Percentiles rank a stretch among this genome's conserved stretches.
Conservation (phyloP, 306 rosid species). For the Cicer judaicum region DNA sequence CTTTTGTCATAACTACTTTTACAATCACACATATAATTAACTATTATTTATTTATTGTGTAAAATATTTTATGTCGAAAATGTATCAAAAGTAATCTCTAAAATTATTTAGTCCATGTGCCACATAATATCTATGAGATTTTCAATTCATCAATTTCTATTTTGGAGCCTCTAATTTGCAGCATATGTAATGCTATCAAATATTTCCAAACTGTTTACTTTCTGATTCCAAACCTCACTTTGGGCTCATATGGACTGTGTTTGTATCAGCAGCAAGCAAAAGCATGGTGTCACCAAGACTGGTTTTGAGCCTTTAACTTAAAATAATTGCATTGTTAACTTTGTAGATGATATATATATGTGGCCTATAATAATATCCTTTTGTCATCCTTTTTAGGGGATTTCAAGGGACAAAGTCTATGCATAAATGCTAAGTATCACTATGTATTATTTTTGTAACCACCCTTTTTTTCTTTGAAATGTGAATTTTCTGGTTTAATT, state of each 20-base stretch:
- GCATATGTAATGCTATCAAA: constrained; percentile 18
- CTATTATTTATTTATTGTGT: too few relatives aligned
- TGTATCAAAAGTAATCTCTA: neutral
- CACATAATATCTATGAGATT: neutral
- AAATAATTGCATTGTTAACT: constrained; percentile 26
- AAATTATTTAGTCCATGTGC: neutral
- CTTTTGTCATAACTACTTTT: too few relatives aligned
- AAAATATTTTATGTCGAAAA: too few relatives aligned
- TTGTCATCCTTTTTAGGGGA: constrained; percentile 15
- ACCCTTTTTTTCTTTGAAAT: constrained; percentile 1
- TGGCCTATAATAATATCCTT: constrained; percentile 9
- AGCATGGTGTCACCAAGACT: constrained; percentile 4
- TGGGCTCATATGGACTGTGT: constrained; percentile 37
- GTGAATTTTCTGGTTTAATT: constrained; percentile 36
- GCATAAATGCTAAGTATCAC: constrained; percentile 25
- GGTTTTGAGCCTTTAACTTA: constrained; percentile 25
- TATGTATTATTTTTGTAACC: constrained; percentile 5
- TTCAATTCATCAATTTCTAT: constrained; percentile 25
- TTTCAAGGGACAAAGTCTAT: constrained; percentile 41
- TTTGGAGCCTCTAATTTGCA: constrained; percentile 17
- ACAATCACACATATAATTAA: too few relatives aligned
- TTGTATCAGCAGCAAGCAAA: constrained; percentile 8
- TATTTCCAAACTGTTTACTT: constrained; percentile 33
- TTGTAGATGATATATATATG: constrained; percentile 3
- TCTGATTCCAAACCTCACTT: constrained; percentile 36